These are phyloP conservation scores for Blastocystis sp. DNA, from an alignment of 352 stramenopile genomes.

Conservation along the genomic window DNA sequence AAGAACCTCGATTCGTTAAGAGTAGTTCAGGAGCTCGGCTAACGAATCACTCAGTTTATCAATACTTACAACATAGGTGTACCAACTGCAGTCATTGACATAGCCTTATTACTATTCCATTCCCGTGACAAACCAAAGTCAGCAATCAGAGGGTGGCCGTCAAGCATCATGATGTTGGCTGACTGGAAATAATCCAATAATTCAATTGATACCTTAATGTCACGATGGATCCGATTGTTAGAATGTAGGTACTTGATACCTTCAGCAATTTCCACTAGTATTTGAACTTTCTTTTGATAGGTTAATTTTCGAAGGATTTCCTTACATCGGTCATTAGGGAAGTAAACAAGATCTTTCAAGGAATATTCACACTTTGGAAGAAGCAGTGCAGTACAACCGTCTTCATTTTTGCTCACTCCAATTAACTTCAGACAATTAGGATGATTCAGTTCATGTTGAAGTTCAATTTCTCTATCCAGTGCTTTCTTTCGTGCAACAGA, in stretches of 20 bases:
- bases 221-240: neutral
- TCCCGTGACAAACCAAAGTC: constrained; percentile 23
- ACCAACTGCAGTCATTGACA: neutral
- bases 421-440: neutral
- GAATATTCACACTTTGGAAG: no score
- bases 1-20: neutral
- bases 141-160: constrained; percentile 1
- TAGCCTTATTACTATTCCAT: neutral
- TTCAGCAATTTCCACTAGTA: neutral
- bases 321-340: no score
- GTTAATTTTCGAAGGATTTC: neutral
- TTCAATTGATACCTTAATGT: neutral
- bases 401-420: neutral
- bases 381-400: neutral
- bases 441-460: neutral
- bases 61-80: neutral
- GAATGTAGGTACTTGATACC: neutral
- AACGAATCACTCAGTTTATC: neutral
- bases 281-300: neutral
- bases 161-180: neutral
- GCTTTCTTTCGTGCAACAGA: neutral
- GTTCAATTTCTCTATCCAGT: neutral
- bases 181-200: neutral
- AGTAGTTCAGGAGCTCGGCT: neutral
- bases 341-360: no score